Evolutionary conservation across 2,329 filamentous ascomycete species (phyloP).

Genomic region (Trichothecium sympodiale): DNA sequence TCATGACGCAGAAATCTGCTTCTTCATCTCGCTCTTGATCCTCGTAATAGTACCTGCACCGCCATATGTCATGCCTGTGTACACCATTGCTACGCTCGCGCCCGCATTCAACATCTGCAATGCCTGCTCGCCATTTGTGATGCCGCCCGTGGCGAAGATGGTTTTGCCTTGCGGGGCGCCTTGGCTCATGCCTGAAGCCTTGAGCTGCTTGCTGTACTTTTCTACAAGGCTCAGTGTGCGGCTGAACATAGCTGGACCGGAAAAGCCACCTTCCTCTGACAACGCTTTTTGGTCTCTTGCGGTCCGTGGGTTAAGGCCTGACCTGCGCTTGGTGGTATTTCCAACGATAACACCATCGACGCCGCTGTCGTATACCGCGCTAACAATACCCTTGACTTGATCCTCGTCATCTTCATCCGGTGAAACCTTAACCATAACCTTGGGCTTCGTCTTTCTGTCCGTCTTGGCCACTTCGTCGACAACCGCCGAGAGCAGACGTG

Average conservation of each 20-base stretch:
- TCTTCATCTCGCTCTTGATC: conserved; percentile 52
- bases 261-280: conserved; percentile 76
- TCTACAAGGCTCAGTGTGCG: conserved; percentile 68
- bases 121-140: conserved; percentile 80
- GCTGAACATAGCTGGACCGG: conserved; percentile 79
- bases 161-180: conserved; percentile 51
- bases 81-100: conserved; percentile 83
- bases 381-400: conserved; percentile 80
- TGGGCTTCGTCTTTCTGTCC: conserved; percentile 53
- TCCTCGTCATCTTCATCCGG: conserved; percentile 83
- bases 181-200: conserved; percentile 12
- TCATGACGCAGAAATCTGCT: conserved; percentile 18
- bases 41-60: conserved; percentile 53
- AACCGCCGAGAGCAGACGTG: conserved; percentile 68
- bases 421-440: conserved; percentile 95
- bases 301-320: conserved; percentile 55
- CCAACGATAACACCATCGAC: conserved; percentile 95
- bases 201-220: conserved; percentile 52
- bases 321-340: conserved; percentile 84
- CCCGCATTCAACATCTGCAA: conserved; percentile 75
- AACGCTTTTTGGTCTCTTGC: conserved; percentile 56
- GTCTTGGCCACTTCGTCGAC: conserved; percentile 64
- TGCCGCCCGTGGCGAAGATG: conserved; percentile 88
- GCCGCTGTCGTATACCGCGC: conserved; percentile 71
- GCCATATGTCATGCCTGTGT: conserved; percentile 63